Evolutionary conservation across 257 asterid genomes (phyloP).

Genomic region (Mentha longifolia): DNA sequence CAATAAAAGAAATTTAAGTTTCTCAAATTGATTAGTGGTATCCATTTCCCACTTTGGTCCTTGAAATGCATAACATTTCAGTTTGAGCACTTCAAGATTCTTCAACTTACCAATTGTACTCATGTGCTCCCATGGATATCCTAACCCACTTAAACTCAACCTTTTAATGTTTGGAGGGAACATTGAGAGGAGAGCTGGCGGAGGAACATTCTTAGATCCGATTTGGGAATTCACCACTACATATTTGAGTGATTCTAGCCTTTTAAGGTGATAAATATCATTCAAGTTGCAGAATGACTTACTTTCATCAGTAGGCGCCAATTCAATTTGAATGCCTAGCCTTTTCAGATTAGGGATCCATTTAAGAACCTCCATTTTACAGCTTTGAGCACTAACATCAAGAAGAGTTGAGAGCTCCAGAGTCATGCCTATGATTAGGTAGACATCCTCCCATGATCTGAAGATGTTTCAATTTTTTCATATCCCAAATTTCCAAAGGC

Average conservation of each 20-base stretch:
- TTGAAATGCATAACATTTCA: neutral
- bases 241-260: constrained; percentile 6
- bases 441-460: neutral
- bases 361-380: neutral
- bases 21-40: neutral
- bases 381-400: too few species aligned
- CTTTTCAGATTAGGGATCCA: constrained; percentile 16
- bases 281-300: neutral
- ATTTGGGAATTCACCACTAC: neutral
- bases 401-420: too few species aligned
- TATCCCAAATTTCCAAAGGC: constrained; percentile 6
- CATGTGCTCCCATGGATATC: constrained; percentile 9
- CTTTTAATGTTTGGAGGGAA: neutral
- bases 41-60: neutral
- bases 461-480: neutral
- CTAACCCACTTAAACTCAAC: neutral
- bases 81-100: neutral
- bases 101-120: neutral
- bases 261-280: neutral
- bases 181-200: neutral
- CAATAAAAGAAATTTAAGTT: neutral
- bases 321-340: neutral
- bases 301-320: neutral
- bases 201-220: neutral
- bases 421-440: too few species aligned